phyloP scores from a whole-genome alignment of 208 protist genomes.

The Trypanosoma caninum region DNA sequence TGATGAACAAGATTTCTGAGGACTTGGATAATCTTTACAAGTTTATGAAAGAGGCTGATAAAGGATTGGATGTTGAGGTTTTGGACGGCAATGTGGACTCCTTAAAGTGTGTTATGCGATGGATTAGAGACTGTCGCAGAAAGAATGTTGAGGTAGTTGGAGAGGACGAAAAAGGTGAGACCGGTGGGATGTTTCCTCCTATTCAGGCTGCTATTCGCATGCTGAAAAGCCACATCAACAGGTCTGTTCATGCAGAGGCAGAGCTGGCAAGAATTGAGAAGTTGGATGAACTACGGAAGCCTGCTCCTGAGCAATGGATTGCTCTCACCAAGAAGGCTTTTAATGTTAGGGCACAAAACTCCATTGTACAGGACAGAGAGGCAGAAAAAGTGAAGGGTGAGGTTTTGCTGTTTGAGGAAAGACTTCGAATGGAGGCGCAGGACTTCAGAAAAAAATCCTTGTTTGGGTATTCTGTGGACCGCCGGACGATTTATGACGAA shows the following conservation, averaged over 20 bases:
- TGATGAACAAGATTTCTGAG: constrained; percentile 88
- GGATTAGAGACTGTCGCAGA: constrained; percentile 91
- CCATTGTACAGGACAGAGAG: constrained; percentile 90
- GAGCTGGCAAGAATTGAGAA: constrained; percentile 89
- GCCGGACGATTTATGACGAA: constrained; percentile 74
- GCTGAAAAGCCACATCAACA: constrained; percentile 88
- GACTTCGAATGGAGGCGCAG: constrained; percentile 67
- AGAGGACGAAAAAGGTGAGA: constrained; percentile 79
- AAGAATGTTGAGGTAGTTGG: constrained; percentile 84
- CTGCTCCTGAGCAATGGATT: constrained; percentile 90
- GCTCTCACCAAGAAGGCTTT: constrained; percentile 91
- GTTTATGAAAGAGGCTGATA: constrained; percentile 93
- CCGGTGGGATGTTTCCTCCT: constrained; percentile 87
- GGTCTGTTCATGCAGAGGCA: constrained; percentile 64
- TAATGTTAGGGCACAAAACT: constrained; percentile 91
- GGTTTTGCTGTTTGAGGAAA: constrained; percentile 71
- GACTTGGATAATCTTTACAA: constrained; percentile 80
- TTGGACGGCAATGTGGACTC: constrained; percentile 88
- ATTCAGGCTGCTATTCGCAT: constrained; percentile 90
- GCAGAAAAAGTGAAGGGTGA: constrained; percentile 92
- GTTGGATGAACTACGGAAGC: constrained; percentile 89
- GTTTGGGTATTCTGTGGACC: constrained; percentile 85
- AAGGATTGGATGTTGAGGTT: constrained; percentile 90
- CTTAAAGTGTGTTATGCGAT: constrained; percentile 90
- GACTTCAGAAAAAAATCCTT: constrained; percentile 81